Base-by-base conservation (phyloP, 2,329 filamentous ascomycete genomes). In the Claviceps spartinae region DNA sequence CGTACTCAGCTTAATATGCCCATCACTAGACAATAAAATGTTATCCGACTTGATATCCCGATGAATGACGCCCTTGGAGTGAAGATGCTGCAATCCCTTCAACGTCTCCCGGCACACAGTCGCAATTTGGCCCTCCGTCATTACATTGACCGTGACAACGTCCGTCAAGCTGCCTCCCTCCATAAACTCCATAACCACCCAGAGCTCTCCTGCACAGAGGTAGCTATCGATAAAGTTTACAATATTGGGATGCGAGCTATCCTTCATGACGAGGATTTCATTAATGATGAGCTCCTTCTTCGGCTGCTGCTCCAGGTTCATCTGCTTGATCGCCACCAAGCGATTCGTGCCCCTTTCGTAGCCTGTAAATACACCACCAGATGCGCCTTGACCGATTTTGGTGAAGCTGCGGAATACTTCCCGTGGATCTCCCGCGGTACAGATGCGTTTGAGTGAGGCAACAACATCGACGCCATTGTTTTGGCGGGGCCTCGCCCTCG, bases 121-220 rank as follows among this genome's bases (percentile, higher is more conserved):
- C 9, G 93, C 90, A 63, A 98, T 97, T 70, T 97, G 93, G 2
- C 88, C 88, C 68, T 98, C 93, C 7, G 86, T 91, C 93, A 98
- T 97, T 63, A 97, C 95, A 70, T 97, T 97, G 71, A 95, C 97
- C 3, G 93, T 98, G 52, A 98, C 93, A 51, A 98, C 93, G 68
- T 98, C 93, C 11, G 93, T 98, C 65, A 98, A 74, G 69, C 89
- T 96, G 56, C 93, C 93, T 54, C 93, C 93, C 68, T 98, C 91
- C 93, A 98, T 98, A 63, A 91, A 98, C 70, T 98, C 93, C 93
- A 98, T 98, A 37, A 97, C 88, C 1, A 98, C 93, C 93, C 93
- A 98, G 34, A 98, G 73, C 67, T 97, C 93, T 44, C 91, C 87
- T 13, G 81, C 79, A 53, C 90, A 85, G 11, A 98, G 75, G 67